Evolutionary conservation across 73 alveolate genomes (phyloP), one percentile per base, ranked within the genome.

Genomic region (Paramecium sonneborni): DNA sequence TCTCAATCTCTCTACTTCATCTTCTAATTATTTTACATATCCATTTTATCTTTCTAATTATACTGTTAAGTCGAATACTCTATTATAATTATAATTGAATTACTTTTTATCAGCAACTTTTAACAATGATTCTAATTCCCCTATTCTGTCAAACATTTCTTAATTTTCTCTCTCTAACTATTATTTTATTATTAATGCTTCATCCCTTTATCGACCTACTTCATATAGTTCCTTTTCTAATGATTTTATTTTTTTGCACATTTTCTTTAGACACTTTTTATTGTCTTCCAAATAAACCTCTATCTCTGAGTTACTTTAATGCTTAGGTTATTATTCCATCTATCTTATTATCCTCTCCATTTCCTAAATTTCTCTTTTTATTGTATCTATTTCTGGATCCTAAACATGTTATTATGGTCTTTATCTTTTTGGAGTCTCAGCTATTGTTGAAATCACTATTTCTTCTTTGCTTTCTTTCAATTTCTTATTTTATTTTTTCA

Each of bases 101-200:
- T 58, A 58, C 82, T 70, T 70, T 70, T 70, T 70, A 70, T 70
- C 86, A 28, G 86, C 86, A 2, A 70, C 57, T 70, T 70, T 70
- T 18, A 70, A 23, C 23, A 70, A 12, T 28, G 86, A 70, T 32
- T 70, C 86, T 70, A 70, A 70, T 28, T 70, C 86, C 14, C 57
- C 57, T 14, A 70, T 70, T 70, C 86, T 70, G 15, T 70, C 86
- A 70, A 70, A 70, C 86, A 70, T 70, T 8, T 70, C 86, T 70
- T 70, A 28, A 70, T 70, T 70, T 32, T 70, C 86, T 70, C 57
- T 70, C 28, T 70, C 86, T 70, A 70, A 35, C 14, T 70, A 15
- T 32, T 35, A 30, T 21, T 70, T 70, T 14, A 70, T 70, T 26
- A 70, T 70, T 23, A 70, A 11, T 9, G 86, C 86, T 35, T 70